These are phyloP conservation scores for Blastocystis sp. DNA, from an alignment of 352 stramenopile species.

Conservation along the genomic window DNA sequence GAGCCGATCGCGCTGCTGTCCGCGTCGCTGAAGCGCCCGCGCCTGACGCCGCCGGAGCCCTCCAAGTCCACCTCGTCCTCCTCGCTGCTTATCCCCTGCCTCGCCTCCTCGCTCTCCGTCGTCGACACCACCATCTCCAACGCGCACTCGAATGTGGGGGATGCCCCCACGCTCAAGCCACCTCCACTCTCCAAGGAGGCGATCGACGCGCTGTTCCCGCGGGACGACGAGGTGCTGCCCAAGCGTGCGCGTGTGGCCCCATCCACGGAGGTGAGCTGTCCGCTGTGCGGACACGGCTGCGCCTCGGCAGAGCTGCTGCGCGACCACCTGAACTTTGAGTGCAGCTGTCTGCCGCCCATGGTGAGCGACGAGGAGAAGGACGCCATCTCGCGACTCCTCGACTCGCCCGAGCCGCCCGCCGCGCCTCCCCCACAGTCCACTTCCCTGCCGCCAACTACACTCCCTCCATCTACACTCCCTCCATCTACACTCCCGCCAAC, in stretches of 20 bases:
- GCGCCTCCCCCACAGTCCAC: neutral
- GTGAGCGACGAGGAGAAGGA: neutral
- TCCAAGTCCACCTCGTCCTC: too few species aligned
- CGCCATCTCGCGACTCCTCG: neutral
- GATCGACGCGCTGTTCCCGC: slow-evolving; percentile 39
- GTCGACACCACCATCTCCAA: too few species aligned
- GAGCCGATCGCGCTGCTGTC: too few species aligned
- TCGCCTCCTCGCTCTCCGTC: too few species aligned
- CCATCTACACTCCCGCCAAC: neutral
- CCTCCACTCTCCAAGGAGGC: slow-evolving; percentile 35
- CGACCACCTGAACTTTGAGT: slow-evolving; percentile 7
- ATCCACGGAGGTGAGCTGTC: neutral
- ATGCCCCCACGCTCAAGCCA: slow-evolving; percentile 8
- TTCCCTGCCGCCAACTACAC: neutral
- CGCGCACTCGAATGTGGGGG: neutral
- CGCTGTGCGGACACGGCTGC: slow-evolving; percentile 7
- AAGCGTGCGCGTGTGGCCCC: neutral
- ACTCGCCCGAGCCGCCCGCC: neutral
- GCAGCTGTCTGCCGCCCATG: neutral
- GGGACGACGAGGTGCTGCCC: neutral
- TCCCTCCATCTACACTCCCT: neutral
- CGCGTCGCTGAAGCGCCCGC: too few species aligned
- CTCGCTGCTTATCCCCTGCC: too few species aligned
- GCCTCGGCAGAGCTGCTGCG: neutral
- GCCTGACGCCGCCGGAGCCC: too few species aligned